Conservation (phyloP, 1,284 basidiomycete species). For the Ustilago bromivora region DNA sequence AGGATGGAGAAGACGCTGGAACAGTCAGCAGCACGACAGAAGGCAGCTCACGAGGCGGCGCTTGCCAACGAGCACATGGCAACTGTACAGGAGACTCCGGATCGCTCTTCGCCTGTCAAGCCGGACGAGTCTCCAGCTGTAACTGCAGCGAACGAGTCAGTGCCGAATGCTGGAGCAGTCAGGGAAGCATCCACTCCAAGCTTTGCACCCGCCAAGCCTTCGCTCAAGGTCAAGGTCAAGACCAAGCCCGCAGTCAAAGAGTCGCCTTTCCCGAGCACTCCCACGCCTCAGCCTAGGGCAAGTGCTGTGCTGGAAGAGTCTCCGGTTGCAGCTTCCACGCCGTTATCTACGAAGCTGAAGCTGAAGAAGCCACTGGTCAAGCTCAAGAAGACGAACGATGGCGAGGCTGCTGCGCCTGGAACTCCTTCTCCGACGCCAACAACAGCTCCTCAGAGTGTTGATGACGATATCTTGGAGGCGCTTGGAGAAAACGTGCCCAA, state of each 20-base stretch:
- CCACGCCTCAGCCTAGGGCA: slow-evolving; percentile 22
- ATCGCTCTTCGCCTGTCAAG: slow-evolving; percentile 29
- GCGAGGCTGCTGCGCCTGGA: slow-evolving; percentile 18
- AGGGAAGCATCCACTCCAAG: slow-evolving; percentile 35
- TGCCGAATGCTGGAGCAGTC: slow-evolving; percentile 3
- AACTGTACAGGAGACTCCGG: slow-evolving; percentile 20
- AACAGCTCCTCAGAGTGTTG: slow-evolving; percentile 27
- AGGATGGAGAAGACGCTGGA: slow-evolving; percentile 67
- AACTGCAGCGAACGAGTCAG: not conserved
- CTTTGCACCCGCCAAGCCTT: slow-evolving; percentile 26
- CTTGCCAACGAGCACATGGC: slow-evolving; percentile 28
- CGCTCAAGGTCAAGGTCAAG: slow-evolving; percentile 52
- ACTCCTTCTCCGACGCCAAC: slow-evolving; percentile 21
- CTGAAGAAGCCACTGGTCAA: slow-evolving; percentile 56
- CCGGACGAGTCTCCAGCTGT: slow-evolving; percentile 15
- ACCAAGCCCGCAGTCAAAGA: slow-evolving; percentile 24
- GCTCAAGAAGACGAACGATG: slow-evolving; percentile 37
- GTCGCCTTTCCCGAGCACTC: slow-evolving; percentile 33
- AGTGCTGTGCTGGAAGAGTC: slow-evolving; percentile 12
- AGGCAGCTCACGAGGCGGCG: slow-evolving; percentile 48
- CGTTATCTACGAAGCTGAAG: slow-evolving; percentile 23
- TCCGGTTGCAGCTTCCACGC: slow-evolving; percentile 14
- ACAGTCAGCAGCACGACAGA: slow-evolving; percentile 65
- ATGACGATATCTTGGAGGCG: slow-evolving; percentile 48
- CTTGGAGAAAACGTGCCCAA: slow-evolving; percentile 45